These are phyloP conservation scores for Cairneyella variabilis DNA, from an alignment of 495 filamentous ascomycete species.

Conservation along the genomic window DNA sequence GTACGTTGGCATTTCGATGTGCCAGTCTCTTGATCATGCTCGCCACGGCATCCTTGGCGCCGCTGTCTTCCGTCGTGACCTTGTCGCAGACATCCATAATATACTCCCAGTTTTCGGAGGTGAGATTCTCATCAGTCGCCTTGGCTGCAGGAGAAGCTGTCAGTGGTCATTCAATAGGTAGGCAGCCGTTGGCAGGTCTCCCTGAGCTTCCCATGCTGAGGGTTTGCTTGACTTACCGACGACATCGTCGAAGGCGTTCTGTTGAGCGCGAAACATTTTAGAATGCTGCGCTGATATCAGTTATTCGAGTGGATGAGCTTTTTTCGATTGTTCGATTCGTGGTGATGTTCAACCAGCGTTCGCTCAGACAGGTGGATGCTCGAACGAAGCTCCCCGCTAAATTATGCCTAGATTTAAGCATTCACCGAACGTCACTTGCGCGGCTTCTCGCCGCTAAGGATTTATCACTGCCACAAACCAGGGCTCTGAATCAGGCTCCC, in stretches of 20 bases:
- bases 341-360: not conserved
- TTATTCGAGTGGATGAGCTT: not conserved
- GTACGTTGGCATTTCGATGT: conserved; percentile 98
- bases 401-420: conserved; percentile 1
- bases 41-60: conserved; percentile 88
- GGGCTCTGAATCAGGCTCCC: not conserved
- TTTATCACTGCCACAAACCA: conserved; percentile 3
- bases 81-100: conserved; percentile 99
- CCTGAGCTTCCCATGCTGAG: not conserved
- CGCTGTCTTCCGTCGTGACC: conserved; percentile 54
- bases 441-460: not conserved
- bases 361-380: not conserved
- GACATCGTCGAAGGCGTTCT: conserved; percentile 77
- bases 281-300: not conserved
- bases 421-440: conserved; percentile 11
- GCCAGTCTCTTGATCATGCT: conserved; percentile 94
- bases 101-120: conserved; percentile 96
- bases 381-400: conserved; percentile 8
- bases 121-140: conserved; percentile 98
- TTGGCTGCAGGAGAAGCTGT: conserved; percentile 60
- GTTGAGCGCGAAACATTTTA: conserved; percentile 76
- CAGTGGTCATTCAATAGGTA: conserved; percentile 7
- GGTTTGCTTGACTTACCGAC: conserved; percentile 57
- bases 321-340: not conserved
- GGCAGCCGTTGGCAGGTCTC: conserved; percentile 2